Percentiles rank a stretch among this genome's conserved stretches.
These are phyloP conservation scores for Xylaria longipes DNA, from an alignment of 495 filamentous ascomycete species.

Conservation along the genomic window DNA sequence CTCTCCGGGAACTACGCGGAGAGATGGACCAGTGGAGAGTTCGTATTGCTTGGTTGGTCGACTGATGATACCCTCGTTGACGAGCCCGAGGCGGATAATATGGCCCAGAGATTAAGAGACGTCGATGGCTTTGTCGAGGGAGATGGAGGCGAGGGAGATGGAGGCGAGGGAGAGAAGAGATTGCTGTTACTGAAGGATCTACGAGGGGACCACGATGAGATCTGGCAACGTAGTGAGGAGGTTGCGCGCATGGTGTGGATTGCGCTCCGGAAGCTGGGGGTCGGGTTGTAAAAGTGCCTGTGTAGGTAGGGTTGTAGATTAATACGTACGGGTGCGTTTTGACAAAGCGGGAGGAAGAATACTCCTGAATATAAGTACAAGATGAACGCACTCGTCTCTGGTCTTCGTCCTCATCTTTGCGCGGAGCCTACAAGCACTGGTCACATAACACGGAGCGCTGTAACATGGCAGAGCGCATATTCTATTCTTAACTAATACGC, in stretches of 20 bases:
- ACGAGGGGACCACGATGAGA: slow-evolving; percentile 68
- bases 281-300: slow-evolving; percentile 8
- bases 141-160: slow-evolving; percentile 40
- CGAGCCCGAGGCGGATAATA: slow-evolving; percentile 62
- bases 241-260: slow-evolving; percentile 35
- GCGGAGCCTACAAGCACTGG: not conserved
- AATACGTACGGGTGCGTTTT: not conserved
- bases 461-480: too few relatives aligned
- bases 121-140: slow-evolving; percentile 22
- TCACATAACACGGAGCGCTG: not conserved
- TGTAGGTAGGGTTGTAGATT: not conserved
- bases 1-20: slow-evolving; percentile 42
- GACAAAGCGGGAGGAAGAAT: not conserved
- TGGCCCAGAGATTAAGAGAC: slow-evolving; percentile 41
- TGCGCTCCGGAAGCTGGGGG: slow-evolving; percentile 19
- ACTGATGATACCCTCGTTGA: slow-evolving; percentile 62
- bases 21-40: slow-evolving; percentile 45
- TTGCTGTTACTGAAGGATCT: slow-evolving; percentile 53
- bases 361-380: not conserved
- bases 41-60: slow-evolving; percentile 66
- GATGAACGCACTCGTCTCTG: not conserved
- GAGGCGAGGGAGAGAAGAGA: slow-evolving; percentile 38
- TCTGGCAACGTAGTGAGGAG: slow-evolving; percentile 33
- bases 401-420: not conserved
- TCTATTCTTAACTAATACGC: too few relatives aligned